Base-by-base conservation (phyloP, 2,329 filamentous ascomycete species). In the Blastomyces gilchristii region DNA sequence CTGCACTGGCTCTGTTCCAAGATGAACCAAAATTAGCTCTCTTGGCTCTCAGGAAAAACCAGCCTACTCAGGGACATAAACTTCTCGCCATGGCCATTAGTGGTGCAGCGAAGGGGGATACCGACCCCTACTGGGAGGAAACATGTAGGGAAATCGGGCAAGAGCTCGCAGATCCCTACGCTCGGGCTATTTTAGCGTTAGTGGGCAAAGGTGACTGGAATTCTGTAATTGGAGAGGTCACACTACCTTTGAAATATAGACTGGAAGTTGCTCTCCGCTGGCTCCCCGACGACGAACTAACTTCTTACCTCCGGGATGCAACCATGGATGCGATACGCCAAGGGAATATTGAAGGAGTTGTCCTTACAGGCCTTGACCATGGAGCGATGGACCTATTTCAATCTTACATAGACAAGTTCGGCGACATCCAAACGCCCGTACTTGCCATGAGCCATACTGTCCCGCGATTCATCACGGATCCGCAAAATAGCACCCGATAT, bases 391-490 rank as follows among this genome's bases (percentile, higher is more conserved):
- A 84, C 57, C 78, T 87, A 45, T 82, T 87, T 65, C 80, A 83
- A 67, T 81, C 80, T 7, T 86, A 86, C 70, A 82, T 87, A 64
- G 77, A 78, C 61, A 81, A 80, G 61, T 85, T 82, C 68, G 80
- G 82, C 63, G 85, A 87, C 66, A 72, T 87, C 0, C 85, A 87
- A 73, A 85, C 84, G 1, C 81, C 84, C 0, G 84, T 87, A 0
- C 75, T 87, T 1, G 82, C 83, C 37, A 81, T 84, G 69, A 82
- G 82, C 43, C 80, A 83, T 66, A 82, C 82, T 0, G 81, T 83
- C 58, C 84, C 85, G 0, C 77, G 82, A 0, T 85, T 85, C 70
- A 78, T 87, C 64, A 79, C 81, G 66, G 81, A 85, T 65, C 63
- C 69, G 50, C 75, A 81, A 53, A 77, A 80, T 67, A 79, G 83